Base-by-base conservation (phyloP, 345 rosid genomes). In the Excoecaria cochinchinensis region DNA sequence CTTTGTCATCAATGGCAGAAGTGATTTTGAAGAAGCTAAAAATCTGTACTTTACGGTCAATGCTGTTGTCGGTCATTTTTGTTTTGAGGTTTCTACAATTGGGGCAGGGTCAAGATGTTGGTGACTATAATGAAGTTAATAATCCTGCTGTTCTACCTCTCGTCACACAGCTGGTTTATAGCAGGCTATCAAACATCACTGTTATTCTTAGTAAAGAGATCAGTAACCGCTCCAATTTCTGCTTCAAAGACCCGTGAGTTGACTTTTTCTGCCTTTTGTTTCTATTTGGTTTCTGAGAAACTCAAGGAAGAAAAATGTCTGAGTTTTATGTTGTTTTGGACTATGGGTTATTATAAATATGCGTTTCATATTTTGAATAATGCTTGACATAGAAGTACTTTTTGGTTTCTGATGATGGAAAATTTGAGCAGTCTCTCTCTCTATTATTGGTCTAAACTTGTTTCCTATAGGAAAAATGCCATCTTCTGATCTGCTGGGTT, bases 201-300 rank as follows among this genome's bases (percentile, higher is more conserved):
- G 39, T 60, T 38, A 64, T 63, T 75, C 86, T 92, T 69, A 84
- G 85, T 24, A 81, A 67, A 17, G 89, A 86, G 70, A 82, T 95
- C 67, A 80, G 81, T 46, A 77, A 74, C 7, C 72, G 82, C 46
- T 87, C 90, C 74, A 85, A 85, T 48, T 91, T 90, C 86, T 95
- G 98, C 82, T 76, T 95, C 67, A 89, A 69, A 80, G 87, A 92
- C 84, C 87, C 84, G 98, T 95, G 53, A 87, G 92, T 84, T 79
- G 9, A 64, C 46, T 66, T 40, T 4, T 64, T 48, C 57, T 53
- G 16, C 1, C 25, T 60, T 61, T 44, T 9, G 19, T 46, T 67
- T 61, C 71, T 13, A 39, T 19, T 39, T 38, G 52, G 44, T 74
- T 21, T 31, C 19, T 44, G 8, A 22, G 60, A 64, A 51, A 51